These are phyloP conservation scores for Coemansia erecta DNA, from an alignment of 192 early-diverging fungal genomes.

Conservation along the genomic window DNA sequence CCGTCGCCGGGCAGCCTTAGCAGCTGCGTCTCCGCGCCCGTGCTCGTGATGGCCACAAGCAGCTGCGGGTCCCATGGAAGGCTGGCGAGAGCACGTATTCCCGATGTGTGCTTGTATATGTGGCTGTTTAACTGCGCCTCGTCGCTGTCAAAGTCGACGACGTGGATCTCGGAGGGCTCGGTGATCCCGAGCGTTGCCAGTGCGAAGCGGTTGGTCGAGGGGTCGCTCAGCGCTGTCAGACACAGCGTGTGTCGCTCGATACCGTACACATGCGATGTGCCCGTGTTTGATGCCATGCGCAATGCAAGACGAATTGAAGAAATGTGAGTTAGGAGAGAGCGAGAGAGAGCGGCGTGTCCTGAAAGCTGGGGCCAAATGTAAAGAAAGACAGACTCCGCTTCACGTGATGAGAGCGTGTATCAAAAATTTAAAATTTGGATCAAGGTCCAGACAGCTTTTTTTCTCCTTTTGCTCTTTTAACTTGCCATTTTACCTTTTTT, in stretches of 20 bases:
- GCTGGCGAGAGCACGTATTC: constrained; percentile 24
- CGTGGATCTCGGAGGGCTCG: constrained; percentile 41
- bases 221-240: constrained; percentile 19
- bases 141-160: constrained; percentile 43
- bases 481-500: background rate
- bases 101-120: constrained; percentile 20
- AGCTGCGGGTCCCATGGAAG: constrained; percentile 21
- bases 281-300: constrained; percentile 21
- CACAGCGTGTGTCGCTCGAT: constrained; percentile 50
- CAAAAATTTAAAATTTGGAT: too few species aligned
- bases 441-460: background rate
- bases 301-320: background rate
- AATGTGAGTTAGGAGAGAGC: too few species aligned
- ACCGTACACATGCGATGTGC: constrained; percentile 46
- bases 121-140: constrained; percentile 15
- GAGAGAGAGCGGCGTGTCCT: too few species aligned
- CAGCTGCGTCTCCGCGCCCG: constrained; percentile 9
- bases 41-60: constrained; percentile 11
- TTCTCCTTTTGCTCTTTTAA: background rate
- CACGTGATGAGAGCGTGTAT: too few species aligned
- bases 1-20: constrained; percentile 12
- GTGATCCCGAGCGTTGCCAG: constrained; percentile 41
- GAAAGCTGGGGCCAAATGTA: too few species aligned
- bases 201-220: constrained; percentile 23
- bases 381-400: too few species aligned